Conservation (phyloP, 164 flowering plant genomes). For the Aristolochia contorta region DNA sequence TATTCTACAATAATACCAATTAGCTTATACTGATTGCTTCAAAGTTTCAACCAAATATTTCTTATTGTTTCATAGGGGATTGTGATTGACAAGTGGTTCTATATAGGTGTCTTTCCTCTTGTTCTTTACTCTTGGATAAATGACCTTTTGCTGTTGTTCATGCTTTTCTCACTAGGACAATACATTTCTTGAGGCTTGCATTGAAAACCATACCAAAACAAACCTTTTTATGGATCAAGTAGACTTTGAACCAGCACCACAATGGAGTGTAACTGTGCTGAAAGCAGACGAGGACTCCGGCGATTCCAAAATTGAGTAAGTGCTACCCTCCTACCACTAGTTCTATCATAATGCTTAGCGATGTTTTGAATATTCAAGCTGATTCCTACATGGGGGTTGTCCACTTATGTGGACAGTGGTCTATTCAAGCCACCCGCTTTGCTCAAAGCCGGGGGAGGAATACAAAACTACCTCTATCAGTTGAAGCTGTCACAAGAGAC, state of each 20-base stretch:
- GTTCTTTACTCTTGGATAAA: neutral
- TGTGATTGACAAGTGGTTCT: too few relatives aligned
- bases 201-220: conserved; percentile 93
- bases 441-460: conserved; percentile 88
- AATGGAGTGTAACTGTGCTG: conserved; percentile 58
- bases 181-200: conserved; percentile 87
- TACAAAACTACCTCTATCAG: conserved; percentile 80
- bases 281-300: conserved; percentile 49
- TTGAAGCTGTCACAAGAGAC: conserved; percentile 43
- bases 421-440: conserved; percentile 66
- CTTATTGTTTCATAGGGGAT: too few relatives aligned
- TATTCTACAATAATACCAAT: too few relatives aligned
- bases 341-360: neutral
- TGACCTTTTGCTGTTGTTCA: conserved; percentile 4
- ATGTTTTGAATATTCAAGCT: conserved; percentile 4
- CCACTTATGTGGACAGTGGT: conserved; percentile 31
- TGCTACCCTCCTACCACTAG: too few relatives aligned
- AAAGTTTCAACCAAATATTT: too few relatives aligned
- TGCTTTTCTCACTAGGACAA: conserved; percentile 45
- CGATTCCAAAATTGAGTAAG: conserved; percentile 15
- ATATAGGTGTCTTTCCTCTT: neutral
- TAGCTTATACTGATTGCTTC: too few relatives aligned
- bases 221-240: conserved; percentile 97
- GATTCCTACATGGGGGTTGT: neutral
- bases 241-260: conserved; percentile 82